A percentile compares a stretch with the other conserved stretches of the same genome.
Evolutionary conservation across 768 basidiomycete genomes (phyloP).

Genomic region (Sistotremastrum niveocremeum): DNA sequence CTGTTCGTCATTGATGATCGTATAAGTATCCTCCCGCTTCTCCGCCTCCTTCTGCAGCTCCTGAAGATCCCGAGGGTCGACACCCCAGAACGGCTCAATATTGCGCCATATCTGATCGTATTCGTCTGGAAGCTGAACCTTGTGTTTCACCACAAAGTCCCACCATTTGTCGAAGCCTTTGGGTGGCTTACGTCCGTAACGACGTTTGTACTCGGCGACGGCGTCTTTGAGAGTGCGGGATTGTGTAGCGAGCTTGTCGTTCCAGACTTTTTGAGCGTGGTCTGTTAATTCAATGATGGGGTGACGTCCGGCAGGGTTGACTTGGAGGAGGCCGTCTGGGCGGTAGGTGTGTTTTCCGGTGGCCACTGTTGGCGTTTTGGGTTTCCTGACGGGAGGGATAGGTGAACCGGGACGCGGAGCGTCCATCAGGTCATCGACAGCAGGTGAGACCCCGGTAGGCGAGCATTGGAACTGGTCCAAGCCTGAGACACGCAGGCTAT

Average conservation of each 20-base stretch:
- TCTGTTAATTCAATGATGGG: slow-evolving; percentile 19
- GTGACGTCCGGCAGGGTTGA: slow-evolving; percentile 15
- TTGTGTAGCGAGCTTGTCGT: slow-evolving; percentile 8
- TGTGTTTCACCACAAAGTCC: slow-evolving; percentile 25
- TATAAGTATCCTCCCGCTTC: slow-evolving; percentile 4
- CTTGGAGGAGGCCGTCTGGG: slow-evolving; percentile 11
- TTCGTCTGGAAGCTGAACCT: slow-evolving; percentile 30
- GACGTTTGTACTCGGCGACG: slow-evolving; percentile 15
- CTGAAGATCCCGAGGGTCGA: slow-evolving; percentile 18
- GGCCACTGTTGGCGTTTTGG: too few species aligned
- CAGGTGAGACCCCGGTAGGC: too few species aligned
- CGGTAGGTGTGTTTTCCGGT: slow-evolving; percentile 4
- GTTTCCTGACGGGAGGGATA: too few species aligned
- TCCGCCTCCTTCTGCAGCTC: slow-evolving; percentile 13
- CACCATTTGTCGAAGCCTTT: slow-evolving; percentile 24
- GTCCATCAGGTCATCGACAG: too few species aligned
- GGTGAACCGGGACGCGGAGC: too few species aligned
- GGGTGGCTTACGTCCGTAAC: slow-evolving; percentile 13
- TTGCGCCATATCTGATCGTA: slow-evolving; percentile 31
- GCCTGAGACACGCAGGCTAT: too few species aligned
- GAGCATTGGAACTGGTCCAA: too few species aligned
- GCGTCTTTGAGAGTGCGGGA: slow-evolving; percentile 18
- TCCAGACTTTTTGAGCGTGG: slow-evolving; percentile 16
- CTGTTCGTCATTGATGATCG: slow-evolving; percentile 12
- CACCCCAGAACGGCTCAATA: slow-evolving; percentile 23